Percentiles rank a stretch among this genome's conserved stretches.
Evolutionary conservation across 306 rosid species (phyloP).

Genomic region (Castanospermum australe): DNA sequence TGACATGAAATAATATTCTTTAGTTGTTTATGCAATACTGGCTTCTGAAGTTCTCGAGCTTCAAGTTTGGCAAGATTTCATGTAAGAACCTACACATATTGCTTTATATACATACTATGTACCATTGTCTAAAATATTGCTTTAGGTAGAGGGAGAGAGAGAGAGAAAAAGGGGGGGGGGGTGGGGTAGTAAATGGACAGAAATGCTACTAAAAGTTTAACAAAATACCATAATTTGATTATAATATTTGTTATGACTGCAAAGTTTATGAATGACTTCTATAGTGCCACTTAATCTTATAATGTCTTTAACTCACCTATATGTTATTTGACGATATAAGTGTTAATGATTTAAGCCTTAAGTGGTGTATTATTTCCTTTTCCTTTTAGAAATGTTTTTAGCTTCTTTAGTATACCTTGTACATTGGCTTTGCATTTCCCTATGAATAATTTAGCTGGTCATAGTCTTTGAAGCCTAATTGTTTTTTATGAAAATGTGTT

Average conservation of each 20-base stretch:
- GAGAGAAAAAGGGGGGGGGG: too few species aligned
- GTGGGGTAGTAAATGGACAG: too few species aligned
- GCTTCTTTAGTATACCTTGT: neutral
- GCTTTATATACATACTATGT: neutral
- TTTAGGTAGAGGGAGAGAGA: too few species aligned
- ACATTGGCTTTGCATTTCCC: neutral
- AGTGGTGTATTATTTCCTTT: slow-evolving; percentile 12
- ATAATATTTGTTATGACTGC: neutral
- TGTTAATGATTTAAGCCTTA: slow-evolving; percentile 9
- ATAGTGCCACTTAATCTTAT: neutral
- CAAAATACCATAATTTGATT: neutral
- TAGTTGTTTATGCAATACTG: neutral
- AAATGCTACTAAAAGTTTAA: neutral
- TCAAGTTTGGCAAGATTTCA: neutral
- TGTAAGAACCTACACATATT: neutral
- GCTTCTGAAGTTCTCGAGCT: neutral
- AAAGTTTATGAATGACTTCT: slow-evolving; percentile 25
- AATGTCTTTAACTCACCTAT: neutral
- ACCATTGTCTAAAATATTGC: neutral
- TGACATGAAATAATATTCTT: neutral
- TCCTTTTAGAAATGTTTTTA: neutral
- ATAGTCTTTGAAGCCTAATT: slow-evolving; percentile 18
- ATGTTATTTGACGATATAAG: neutral
- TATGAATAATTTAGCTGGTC: slow-evolving; percentile 4
- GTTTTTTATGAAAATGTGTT: slow-evolving; percentile 27